Evolutionary conservation across 208 protist genomes (phyloP).

Genomic region (Acanthamoeba healyi): DNA sequence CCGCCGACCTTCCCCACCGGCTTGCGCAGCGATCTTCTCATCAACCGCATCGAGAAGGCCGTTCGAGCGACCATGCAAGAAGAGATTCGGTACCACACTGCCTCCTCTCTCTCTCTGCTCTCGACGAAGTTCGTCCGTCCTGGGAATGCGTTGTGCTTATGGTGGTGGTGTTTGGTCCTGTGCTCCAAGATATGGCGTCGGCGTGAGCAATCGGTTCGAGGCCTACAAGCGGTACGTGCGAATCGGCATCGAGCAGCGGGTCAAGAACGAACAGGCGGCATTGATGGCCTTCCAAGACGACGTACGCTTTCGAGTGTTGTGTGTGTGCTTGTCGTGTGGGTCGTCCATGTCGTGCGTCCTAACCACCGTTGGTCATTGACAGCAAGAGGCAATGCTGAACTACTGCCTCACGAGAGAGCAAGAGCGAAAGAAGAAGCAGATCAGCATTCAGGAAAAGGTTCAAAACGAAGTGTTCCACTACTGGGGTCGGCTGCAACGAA

Average conservation of each 20-base stretch:
- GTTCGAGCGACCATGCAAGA: conserved; percentile 43
- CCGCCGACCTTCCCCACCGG: conserved; percentile 21
- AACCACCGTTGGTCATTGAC: background rate
- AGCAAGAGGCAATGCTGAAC: conserved; percentile 44
- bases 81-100: background rate
- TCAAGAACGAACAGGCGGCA: conserved; percentile 28
- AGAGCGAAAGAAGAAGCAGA: conserved; percentile 55
- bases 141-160: background rate
- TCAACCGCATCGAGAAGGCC: conserved; percentile 64
- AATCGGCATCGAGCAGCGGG: conserved; percentile 19
- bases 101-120: no score
- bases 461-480: conserved; percentile 60
- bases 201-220: conserved; percentile 66
- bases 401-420: conserved; percentile 29
- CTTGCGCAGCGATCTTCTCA: conserved; percentile 22
- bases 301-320: background rate
- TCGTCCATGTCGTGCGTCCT: background rate
- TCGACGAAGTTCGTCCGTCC: background rate
- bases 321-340: background rate
- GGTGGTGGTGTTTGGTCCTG: no score
- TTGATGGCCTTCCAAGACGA: conserved; percentile 38
- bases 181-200: conserved; percentile 61
- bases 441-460: conserved; percentile 14
- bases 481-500: conserved; percentile 51
- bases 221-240: conserved; percentile 59